Evolutionary conservation across 352 stramenopile species (phyloP).

Genomic region (Globisporangium camurandrum): DNA sequence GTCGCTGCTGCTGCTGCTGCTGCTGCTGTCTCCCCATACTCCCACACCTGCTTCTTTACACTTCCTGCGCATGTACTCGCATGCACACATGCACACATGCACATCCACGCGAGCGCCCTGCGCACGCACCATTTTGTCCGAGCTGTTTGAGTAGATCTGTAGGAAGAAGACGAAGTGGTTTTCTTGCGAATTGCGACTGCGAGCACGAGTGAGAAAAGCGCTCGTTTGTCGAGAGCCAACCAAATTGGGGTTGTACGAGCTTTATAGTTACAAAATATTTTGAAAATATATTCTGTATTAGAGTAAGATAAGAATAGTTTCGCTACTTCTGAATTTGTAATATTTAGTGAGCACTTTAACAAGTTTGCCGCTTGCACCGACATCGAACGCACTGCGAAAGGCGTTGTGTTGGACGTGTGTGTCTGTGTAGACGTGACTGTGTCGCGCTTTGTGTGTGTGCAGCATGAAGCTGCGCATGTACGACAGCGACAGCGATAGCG

Average conservation of each 20-base stretch:
- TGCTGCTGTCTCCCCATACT: not conserved
- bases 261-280: no score
- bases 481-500: conserved; percentile 20
- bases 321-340: no score
- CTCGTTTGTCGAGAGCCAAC: no score
- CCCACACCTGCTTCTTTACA: no score
- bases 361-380: no score
- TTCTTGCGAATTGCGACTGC: no score
- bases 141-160: conserved; percentile 74
- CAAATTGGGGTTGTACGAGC: no score
- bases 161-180: conserved; percentile 87
- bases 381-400: no score
- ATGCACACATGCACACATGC: conserved; percentile 2
- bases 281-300: no score
- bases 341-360: no score
- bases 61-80: not conserved
- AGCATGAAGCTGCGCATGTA: conserved; percentile 58
- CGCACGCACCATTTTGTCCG: conserved; percentile 64
- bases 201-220: conserved; percentile 8
- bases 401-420: conserved; percentile 15
- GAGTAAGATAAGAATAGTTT: no score
- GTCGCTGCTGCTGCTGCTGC: not conserved
- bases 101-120: not conserved
- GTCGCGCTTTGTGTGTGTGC: no score
- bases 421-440: not conserved